phyloP scores from a whole-genome alignment of 306 rosid genomes.

The Chamaecrista fasciculata region DNA sequence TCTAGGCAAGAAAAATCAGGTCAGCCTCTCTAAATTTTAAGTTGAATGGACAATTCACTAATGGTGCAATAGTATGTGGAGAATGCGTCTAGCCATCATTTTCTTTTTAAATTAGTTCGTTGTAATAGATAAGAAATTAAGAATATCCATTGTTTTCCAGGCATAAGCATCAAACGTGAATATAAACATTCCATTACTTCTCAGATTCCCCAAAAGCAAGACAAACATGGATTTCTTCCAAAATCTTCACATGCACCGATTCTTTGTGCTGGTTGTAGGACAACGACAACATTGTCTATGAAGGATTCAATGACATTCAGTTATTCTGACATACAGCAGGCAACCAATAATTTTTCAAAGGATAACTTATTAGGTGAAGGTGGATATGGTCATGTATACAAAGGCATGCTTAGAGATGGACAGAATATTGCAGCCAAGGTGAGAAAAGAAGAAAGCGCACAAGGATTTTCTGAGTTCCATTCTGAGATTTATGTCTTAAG shows the following conservation, averaged over 20 bases:
- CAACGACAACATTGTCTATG: slow-evolving; percentile 52
- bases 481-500: slow-evolving; percentile 77
- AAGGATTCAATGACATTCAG: slow-evolving; percentile 59
- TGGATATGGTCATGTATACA: slow-evolving; percentile 76
- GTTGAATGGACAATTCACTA: background rate
- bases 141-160: slow-evolving; percentile 36
- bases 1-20: slow-evolving; percentile 58
- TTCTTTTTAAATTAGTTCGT: background rate
- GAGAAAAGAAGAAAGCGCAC: slow-evolving; percentile 70
- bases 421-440: slow-evolving; percentile 84
- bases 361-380: slow-evolving; percentile 88
- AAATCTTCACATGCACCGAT: slow-evolving; percentile 57
- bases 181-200: slow-evolving; percentile 29
- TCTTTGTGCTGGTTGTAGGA: slow-evolving; percentile 69
- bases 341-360: slow-evolving; percentile 64
- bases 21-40: slow-evolving; percentile 2
- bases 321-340: slow-evolving; percentile 55
- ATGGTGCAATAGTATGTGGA: background rate
- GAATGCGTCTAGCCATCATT: background rate
- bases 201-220: slow-evolving; percentile 38
- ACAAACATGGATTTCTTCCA: slow-evolving; percentile 27
- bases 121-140: background rate
- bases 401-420: slow-evolving; percentile 68
- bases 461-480: slow-evolving; percentile 76
- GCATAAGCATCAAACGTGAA: slow-evolving; percentile 33